Base-by-base conservation (phyloP, 1,139 yeast genomes). In the Blastobotrys serpentis region DNA sequence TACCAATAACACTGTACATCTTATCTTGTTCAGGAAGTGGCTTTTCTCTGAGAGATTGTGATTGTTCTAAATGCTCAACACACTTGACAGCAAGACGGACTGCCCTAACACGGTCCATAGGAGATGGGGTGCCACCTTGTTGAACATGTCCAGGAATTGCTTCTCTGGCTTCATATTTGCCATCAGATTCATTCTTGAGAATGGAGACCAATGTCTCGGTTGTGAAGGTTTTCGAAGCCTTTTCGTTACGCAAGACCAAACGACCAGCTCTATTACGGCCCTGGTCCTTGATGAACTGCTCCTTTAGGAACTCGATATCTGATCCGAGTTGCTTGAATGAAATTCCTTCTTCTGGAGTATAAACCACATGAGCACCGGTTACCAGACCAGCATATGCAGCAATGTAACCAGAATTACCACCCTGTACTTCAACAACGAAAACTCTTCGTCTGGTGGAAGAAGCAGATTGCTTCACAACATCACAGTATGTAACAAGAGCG, bases 141-240 rank as follows among this genome's bases (percentile, higher is more conserved):
- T 92, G 98, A 47, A 89, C 95, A 65, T 92, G 98, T 23, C 98
- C 98, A 10, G 98, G 98, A 48, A 90, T 83, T 13, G 98, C 98
- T 3, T 96, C 89, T 68, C 95, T 84, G 16, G 95, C 86, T 62
- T 90, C 97, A 64, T 89, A 92, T 54, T 77, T 75, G 45, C 86
- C 84, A 45, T 78, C 73, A 38, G 89, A 80, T 60, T 88, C 92
- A 56, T 85, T 84, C 56, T 82, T 80, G 45, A 90, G 82, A 55
- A 92, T 87, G 52, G 86, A 83, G 25, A 95, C 89, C 60, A 92
- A 76, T 53, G 86, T 76, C 53, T 86, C 81, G 5, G 98, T 87
- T 26, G 90, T 76, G 66, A 87, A 83, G 25, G 90, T 89, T 52
- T 78, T 73, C 18, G 95, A 84, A 1, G 98, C 95, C 62, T 82